These are phyloP conservation scores for Hericium alpestre DNA, from an alignment of 768 basidiomycete species.

Conservation along the genomic window DNA sequence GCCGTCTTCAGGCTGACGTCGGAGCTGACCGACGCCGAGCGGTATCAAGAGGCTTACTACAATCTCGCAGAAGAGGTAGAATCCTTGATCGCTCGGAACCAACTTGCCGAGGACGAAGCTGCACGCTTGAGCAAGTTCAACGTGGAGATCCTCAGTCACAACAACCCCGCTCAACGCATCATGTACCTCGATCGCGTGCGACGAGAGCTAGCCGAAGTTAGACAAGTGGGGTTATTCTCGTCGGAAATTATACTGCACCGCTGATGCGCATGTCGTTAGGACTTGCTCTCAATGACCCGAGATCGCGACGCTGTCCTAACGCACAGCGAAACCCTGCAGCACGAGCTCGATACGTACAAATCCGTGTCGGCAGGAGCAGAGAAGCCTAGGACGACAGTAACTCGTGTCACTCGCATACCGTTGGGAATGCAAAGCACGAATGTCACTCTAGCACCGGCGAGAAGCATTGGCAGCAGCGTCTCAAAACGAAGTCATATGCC, in stretches of 20 bases:
- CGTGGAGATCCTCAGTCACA: conserved; percentile 75
- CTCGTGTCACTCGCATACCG: conserved; percentile 22
- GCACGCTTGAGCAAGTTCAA: conserved; percentile 70
- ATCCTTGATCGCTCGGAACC: conserved; percentile 55
- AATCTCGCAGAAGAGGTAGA: conserved; percentile 53
- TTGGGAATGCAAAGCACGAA: conserved; percentile 15
- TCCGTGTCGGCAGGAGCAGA: conserved; percentile 21
- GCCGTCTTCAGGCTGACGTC: conserved; percentile 25
- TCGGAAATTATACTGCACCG: neutral
- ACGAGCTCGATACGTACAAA: conserved; percentile 24
- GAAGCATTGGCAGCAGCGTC: neutral
- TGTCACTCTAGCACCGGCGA: neutral
- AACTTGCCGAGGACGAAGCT: conserved; percentile 73
- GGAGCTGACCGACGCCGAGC: conserved; percentile 50
- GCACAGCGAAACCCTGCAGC: conserved; percentile 21
- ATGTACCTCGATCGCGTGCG: conserved; percentile 80
- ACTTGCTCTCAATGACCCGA: conserved; percentile 20
- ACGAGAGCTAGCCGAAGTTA: conserved; percentile 66
- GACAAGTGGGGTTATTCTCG: conserved; percentile 46
- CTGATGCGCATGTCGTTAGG: conserved; percentile 10
- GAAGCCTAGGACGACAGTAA: conserved; percentile 24
- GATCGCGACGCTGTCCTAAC: conserved; percentile 21
- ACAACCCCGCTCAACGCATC: conserved; percentile 78
- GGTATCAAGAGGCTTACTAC: conserved; percentile 64
- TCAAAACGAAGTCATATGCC: conserved; percentile 1